These are phyloP conservation scores for Xylariaceae sp. DNA, from an alignment of 2,329 filamentous ascomycete species.

Conservation along the genomic window DNA sequence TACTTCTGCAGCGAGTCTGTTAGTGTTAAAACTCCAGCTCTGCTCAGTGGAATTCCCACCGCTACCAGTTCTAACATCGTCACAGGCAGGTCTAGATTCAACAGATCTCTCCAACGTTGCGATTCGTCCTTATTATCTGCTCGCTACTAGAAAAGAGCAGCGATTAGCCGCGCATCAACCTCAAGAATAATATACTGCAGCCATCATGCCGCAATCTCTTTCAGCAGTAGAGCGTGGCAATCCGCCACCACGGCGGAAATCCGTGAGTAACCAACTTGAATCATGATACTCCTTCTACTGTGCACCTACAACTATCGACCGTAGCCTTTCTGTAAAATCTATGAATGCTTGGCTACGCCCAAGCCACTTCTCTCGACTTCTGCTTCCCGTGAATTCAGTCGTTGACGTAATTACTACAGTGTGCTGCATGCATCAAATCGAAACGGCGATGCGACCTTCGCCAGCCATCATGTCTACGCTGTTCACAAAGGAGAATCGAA, in stretches of 20 bases:
- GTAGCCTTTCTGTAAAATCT: too few relatives aligned
- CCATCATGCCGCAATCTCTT: conserved; percentile 19
- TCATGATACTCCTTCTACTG: neutral
- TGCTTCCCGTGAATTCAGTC: neutral
- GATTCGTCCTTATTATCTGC: too few relatives aligned
- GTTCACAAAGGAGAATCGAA: conserved; percentile 26
- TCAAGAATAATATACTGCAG: neutral
- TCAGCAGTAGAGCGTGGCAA: conserved; percentile 29
- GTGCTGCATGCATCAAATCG: conserved; percentile 29
- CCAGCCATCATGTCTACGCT: conserved; percentile 29
- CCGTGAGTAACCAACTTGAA: conserved; percentile 15
- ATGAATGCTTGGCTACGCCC: neutral
- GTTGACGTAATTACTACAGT: conserved; percentile 15
- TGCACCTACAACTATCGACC: too few relatives aligned
- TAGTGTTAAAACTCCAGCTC: neutral
- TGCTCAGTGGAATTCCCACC: conserved; percentile 13
- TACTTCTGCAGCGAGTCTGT: neutral
- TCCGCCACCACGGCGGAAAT: conserved; percentile 30
- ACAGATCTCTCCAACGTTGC: too few relatives aligned
- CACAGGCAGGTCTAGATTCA: too few relatives aligned
- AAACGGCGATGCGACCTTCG: conserved; percentile 31
- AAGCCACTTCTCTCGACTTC: neutral
- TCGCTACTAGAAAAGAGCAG: too few relatives aligned
- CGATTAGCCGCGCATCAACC: neutral
- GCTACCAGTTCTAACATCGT: too few relatives aligned